Percentiles rank a stretch among this genome's conserved stretches.
Evolutionary conservation across 192 early-diverging fungal species (phyloP).

Genomic region (Powellomyces hirtus): DNA sequence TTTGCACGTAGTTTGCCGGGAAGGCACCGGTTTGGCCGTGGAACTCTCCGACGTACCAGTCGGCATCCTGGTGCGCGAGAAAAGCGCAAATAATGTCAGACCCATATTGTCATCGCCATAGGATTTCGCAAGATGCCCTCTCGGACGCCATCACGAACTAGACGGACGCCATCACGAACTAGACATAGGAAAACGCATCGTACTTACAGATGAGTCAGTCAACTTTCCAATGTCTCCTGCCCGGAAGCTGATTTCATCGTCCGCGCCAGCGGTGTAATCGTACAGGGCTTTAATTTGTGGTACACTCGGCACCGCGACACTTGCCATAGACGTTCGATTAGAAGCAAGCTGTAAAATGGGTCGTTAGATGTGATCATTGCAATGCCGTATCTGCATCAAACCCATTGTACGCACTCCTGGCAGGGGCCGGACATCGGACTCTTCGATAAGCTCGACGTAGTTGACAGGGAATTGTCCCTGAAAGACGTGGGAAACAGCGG

Average conservation of each 20-base stretch:
- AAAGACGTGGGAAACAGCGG: conserved; percentile 46
- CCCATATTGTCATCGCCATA: neutral
- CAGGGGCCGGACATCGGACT: too few relatives aligned
- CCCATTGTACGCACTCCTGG: neutral
- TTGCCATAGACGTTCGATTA: neutral
- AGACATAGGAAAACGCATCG: too few relatives aligned
- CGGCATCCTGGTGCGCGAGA: conserved; percentile 18
- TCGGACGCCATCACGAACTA: too few relatives aligned
- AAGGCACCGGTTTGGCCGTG: conserved; percentile 81
- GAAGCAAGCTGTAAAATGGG: neutral
- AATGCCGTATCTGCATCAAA: neutral
- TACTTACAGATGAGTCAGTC: conserved; percentile 46
- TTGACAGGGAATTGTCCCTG: conserved; percentile 91
- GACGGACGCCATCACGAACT: too few relatives aligned
- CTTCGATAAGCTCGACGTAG: conserved; percentile 67
- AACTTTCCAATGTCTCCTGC: conserved; percentile 86
- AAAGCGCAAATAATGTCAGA: neutral
- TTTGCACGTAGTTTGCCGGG: conserved; percentile 41
- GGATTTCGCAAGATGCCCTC: too few relatives aligned
- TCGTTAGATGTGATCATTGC: neutral
- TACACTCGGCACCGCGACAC: neutral
- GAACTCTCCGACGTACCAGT: conserved; percentile 91
- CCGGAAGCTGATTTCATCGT: conserved; percentile 85
- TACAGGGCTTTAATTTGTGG: conserved; percentile 67
- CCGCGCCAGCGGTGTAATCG: conserved; percentile 81